Evolutionary conservation across 305 asterid genomes (phyloP), one percentile per base, ranked within the genome.

Genomic region (Fraxinus baroniana): DNA sequence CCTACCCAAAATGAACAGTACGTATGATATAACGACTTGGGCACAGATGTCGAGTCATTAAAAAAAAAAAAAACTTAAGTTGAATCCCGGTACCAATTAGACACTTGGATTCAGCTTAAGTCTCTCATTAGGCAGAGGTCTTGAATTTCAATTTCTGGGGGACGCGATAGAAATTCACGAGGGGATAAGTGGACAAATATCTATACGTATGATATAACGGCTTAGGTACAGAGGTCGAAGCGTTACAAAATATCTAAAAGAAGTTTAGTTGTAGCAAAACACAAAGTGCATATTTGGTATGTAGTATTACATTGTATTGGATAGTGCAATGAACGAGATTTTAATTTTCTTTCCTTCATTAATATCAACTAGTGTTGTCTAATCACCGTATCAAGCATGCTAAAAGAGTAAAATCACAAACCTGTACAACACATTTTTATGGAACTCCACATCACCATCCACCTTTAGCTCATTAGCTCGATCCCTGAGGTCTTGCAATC

Each of bases 391-490:
- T 26, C 36, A 66, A 78, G 71, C 52, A 30, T 78, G 4, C 77
- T 44, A 20, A 39, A 68, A 3, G 10, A 18, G 57, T 74, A 66
- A 55, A 28, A 74, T 64, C 72, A 70, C 89, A 74, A 81, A 96
- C 98, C 99, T 96, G 91, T 96, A 96, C 84, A 89, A 78, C 79
- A 96, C 95, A 55, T 93, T 94, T 90, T 87, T 90, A 87, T 96
- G 94, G 90, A 94, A 95, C 93, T 95, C 98, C 78, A 95, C 99
- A 84, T 92, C 87, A 86, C 79, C 71, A 44, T 90, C 94, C 93
- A 95, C 85, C 76, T 91, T 86, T 85, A 96, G 90, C 88, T 90
- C 89, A 62, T 80, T 87, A 76, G 98, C 88, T 83, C 83, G 93
- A 82, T 91, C 93, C 87, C 88, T 91, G 84, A 94, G 87, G 87